These are phyloP conservation scores for Ogataea populi-albae DNA, from an alignment of 805 yeast species.

Conservation along the genomic window DNA sequence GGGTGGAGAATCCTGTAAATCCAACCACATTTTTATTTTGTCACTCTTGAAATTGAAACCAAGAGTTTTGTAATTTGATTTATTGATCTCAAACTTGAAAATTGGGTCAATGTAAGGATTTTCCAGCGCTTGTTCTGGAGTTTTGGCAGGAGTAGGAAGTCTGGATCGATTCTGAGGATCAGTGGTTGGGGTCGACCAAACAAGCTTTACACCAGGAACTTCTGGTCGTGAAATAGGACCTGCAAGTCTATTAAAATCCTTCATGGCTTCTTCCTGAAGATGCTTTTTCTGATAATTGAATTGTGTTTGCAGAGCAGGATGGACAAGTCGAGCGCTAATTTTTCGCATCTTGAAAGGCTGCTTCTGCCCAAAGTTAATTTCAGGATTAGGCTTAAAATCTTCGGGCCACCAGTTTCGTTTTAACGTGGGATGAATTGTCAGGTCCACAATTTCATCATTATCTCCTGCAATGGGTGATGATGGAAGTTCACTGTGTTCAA, in stretches of 20 bases:
- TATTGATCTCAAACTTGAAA: conserved; percentile 28
- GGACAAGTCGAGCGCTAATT: conserved; percentile 17
- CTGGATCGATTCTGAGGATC: neutral
- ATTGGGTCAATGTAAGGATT: conserved; percentile 25
- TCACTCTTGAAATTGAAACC: conserved; percentile 19
- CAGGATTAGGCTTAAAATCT: conserved; percentile 35
- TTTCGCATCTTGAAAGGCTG: conserved; percentile 23
- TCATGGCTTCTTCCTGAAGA: conserved; percentile 19
- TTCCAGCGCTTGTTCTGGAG: conserved; percentile 22
- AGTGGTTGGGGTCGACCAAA: conserved; percentile 11
- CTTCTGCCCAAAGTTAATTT: conserved; percentile 17
- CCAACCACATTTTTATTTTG: conserved; percentile 29
- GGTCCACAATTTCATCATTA: conserved; percentile 16
- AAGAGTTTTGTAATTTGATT: conserved; percentile 18
- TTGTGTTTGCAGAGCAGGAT: conserved; percentile 25
- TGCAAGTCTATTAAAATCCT: conserved; percentile 25
- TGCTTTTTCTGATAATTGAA: conserved; percentile 20
- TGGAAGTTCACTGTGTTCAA: conserved; percentile 2
- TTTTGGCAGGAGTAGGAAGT: conserved; percentile 25
- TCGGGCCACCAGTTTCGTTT: conserved; percentile 35
- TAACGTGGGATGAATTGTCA: conserved; percentile 26
- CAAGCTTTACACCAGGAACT: conserved; percentile 13
- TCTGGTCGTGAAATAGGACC: conserved; percentile 10
- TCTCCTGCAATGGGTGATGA: conserved; percentile 3
- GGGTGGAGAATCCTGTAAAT: conserved; percentile 43